A percentile compares a stretch with the other conserved stretches of the same genome.
These are phyloP conservation scores for Pseudisothecium myosuroides DNA, from an alignment of 225 moss, liverwort and hornwort species.

Conservation along the genomic window DNA sequence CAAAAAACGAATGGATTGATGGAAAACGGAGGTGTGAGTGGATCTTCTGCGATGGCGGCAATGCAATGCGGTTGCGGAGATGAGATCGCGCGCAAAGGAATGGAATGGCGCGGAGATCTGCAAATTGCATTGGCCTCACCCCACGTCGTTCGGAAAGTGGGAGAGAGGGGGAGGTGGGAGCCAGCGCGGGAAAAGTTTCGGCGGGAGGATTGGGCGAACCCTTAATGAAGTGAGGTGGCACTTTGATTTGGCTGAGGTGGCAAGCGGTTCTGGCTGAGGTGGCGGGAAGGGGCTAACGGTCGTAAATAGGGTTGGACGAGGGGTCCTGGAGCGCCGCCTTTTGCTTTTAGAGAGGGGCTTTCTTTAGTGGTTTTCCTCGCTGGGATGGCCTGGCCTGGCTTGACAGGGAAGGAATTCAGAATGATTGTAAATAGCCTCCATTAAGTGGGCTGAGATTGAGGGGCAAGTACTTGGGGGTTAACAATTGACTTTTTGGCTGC, in stretches of 20 bases:
- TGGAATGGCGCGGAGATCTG: background rate
- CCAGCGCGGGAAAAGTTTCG: constrained; percentile 20
- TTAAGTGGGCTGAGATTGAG: background rate
- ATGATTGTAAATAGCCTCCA: background rate
- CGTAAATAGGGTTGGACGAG: constrained; percentile 13
- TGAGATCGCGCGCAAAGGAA: background rate
- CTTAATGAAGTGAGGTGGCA: background rate
- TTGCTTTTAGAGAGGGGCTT: background rate
- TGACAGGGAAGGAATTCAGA: background rate
- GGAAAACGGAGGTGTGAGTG: background rate
- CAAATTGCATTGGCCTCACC: background rate
- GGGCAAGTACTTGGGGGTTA: background rate
- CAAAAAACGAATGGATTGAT: no score
- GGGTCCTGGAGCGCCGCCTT: background rate
- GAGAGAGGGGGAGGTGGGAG: background rate
- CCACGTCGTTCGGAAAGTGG: background rate
- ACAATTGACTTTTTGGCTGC: background rate
- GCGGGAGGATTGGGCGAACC: background rate
- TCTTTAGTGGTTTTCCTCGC: background rate
- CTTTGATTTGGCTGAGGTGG: background rate
- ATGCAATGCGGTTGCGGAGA: background rate
- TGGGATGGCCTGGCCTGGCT: background rate
- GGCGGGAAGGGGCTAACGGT: constrained; percentile 5
- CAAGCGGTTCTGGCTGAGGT: background rate
- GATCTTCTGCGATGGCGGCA: background rate